Base-by-base conservation (phyloP, 768 basidiomycete genomes). In the Pholiota molesta region DNA sequence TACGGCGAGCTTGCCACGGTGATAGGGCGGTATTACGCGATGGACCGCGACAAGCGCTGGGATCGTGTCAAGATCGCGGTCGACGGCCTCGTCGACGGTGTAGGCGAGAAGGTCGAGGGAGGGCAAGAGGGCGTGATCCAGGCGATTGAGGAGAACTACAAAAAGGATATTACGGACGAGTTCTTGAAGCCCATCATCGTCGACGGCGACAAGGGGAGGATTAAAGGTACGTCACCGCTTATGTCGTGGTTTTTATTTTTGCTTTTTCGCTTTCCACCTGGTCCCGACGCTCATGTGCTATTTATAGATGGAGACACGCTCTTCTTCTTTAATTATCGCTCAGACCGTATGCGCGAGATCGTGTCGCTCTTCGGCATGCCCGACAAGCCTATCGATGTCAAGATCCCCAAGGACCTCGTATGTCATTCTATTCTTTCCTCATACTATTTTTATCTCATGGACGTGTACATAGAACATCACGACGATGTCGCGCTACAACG, bases 31-130 rank as follows among this genome's bases (percentile, higher is more conserved):
- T 98, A 98, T 82, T 98, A 96, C 67, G 95, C 94, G 33, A 97
- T 97, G 95, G 95, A 97, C 77, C 87, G 94, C 40, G 95, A 97
- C 75, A 96, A 96, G 82, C 87, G 95, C 52, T 98, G 95, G 95
- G 95, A 98, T 73, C 84, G 95, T 37, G 74, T 98, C 72, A 94
- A 94, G 82, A 81, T 94, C 63, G 95, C 95, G 4, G 82, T 96
- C 0, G 94, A 97, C 40, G 92, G 88, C 3, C 83, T 98, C 47
- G 84, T 94, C 6, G 81, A 84, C 42, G 95, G 95, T 7, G 88
- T 86, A 53, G 81, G 82, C 17, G 80, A 85, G 65, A 77, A 78
- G 26, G 76, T 80, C 0, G 68, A 77, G 74, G 59, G 72, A 75
- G 86, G 86, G 10, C 74, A 75, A 29, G 80, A 84, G 7, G 86